phyloP scores from a whole-genome alignment of 306 rosid species.

The Amphicarpaea edgeworthii region DNA sequence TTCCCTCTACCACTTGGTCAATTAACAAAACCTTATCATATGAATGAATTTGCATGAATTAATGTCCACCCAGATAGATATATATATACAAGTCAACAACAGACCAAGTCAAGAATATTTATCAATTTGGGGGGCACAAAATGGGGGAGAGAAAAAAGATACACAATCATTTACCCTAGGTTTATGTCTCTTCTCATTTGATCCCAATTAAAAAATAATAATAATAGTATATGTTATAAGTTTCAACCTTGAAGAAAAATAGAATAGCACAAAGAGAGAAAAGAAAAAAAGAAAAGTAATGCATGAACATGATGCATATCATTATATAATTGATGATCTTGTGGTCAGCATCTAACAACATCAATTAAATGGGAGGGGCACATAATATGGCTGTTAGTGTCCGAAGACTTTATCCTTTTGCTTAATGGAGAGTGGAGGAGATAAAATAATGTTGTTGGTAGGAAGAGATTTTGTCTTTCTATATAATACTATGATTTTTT shows the following conservation, averaged over 20 bases:
- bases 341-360: constrained; percentile 44
- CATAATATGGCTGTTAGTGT: constrained; percentile 44
- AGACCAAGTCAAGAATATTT: constrained; percentile 18
- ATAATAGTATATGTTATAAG: not conserved
- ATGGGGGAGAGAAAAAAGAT: not conserved
- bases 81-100: constrained; percentile 12
- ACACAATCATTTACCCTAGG: constrained; percentile 1
- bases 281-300: not conserved
- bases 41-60: not conserved
- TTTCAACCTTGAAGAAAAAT: constrained; percentile 10
- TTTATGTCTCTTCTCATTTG: not conserved
- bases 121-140: not conserved
- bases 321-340: constrained; percentile 34
- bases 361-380: constrained; percentile 43
- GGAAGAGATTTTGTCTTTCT: constrained; percentile 25
- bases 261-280: constrained; percentile 4
- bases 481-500: not conserved
- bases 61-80: not conserved
- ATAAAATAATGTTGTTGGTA: constrained; percentile 42
- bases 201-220: not conserved
- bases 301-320: constrained; percentile 13
- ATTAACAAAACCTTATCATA: constrained; percentile 30
- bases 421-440: constrained; percentile 42
- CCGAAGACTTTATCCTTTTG: constrained; percentile 24
- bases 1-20: constrained; percentile 47